Percentiles rank a stretch among this genome's conserved stretches.
Evolutionary conservation across 176 grass and related monocot species (phyloP).

Genomic region (Typha latifolia): DNA sequence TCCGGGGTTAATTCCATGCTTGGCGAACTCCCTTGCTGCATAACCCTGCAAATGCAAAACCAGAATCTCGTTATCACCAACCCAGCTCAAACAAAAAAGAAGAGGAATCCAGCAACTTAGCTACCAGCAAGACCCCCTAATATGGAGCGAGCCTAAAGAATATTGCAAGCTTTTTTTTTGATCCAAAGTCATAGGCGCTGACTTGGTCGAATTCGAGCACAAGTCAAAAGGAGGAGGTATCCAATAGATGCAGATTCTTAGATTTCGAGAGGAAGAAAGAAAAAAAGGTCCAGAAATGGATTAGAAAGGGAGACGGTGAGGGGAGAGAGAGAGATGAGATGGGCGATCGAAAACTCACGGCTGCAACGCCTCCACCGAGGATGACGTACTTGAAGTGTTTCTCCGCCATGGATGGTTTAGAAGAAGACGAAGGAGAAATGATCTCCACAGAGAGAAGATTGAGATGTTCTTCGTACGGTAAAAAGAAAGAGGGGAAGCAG

Average conservation of each 20-base stretch:
- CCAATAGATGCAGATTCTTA: too few species aligned
- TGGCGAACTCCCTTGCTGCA: constrained; percentile 74
- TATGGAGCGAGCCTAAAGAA: background rate
- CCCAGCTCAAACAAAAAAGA: background rate
- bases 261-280: too few species aligned
- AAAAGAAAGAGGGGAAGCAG: background rate
- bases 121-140: background rate
- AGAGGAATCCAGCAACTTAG: background rate
- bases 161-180: too few species aligned
- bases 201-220: too few species aligned
- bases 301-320: background rate
- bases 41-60: constrained; percentile 49
- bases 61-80: background rate
- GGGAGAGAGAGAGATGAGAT: background rate
- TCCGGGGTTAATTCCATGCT: constrained; percentile 63
- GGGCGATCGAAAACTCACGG: constrained; percentile 22
- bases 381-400: constrained; percentile 93
- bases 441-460: background rate
- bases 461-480: background rate
- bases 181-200: too few species aligned
- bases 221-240: too few species aligned
- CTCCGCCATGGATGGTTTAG: constrained; percentile 34
- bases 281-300: background rate
- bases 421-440: background rate
- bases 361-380: constrained; percentile 79